These are phyloP conservation scores for Fusarium nanum DNA, from an alignment of 2,329 filamentous ascomycete genomes.

Conservation along the genomic window DNA sequence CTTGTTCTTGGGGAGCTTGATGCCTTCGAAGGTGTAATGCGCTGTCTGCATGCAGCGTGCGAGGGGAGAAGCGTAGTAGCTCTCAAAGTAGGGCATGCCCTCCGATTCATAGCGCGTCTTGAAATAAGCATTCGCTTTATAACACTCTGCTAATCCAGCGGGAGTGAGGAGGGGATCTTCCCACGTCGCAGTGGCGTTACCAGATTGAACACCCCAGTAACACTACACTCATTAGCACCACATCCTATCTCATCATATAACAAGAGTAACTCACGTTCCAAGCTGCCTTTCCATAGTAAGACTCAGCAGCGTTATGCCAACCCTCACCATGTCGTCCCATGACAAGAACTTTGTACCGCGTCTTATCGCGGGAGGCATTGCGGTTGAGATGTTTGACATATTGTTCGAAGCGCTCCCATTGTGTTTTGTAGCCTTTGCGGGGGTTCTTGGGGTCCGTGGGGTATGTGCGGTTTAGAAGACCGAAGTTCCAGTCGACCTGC, in stretches of 20 bases:
- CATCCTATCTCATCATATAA: not conserved
- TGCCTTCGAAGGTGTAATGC: slow-evolving; percentile 67
- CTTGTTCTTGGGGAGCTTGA: slow-evolving; percentile 61
- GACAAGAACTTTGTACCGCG: slow-evolving; percentile 74
- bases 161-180: slow-evolving; percentile 71
- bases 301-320: slow-evolving; percentile 71
- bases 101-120: slow-evolving; percentile 60
- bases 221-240: slow-evolving; percentile 54
- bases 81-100: slow-evolving; percentile 69
- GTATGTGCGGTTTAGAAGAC: slow-evolving; percentile 72
- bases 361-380: slow-evolving; percentile 53
- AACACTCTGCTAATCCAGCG: slow-evolving; percentile 67
- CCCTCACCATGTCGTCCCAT: slow-evolving; percentile 78
- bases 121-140: slow-evolving; percentile 70
- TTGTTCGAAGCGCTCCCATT: slow-evolving; percentile 73
- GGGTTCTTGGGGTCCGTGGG: slow-evolving; percentile 61
- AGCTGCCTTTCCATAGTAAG: slow-evolving; percentile 73
- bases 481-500: slow-evolving; percentile 68
- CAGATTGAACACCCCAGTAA: slow-evolving; percentile 74
- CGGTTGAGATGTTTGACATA: slow-evolving; percentile 68
- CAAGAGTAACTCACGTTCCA: slow-evolving; percentile 70
- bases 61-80: slow-evolving; percentile 74
- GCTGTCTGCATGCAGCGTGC: slow-evolving; percentile 72
- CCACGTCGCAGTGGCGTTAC: slow-evolving; percentile 73
- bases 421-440: slow-evolving; percentile 59